Conservation (phyloP, 2,329 filamentous ascomycete genomes). For the Aspergillus sp. region DNA sequence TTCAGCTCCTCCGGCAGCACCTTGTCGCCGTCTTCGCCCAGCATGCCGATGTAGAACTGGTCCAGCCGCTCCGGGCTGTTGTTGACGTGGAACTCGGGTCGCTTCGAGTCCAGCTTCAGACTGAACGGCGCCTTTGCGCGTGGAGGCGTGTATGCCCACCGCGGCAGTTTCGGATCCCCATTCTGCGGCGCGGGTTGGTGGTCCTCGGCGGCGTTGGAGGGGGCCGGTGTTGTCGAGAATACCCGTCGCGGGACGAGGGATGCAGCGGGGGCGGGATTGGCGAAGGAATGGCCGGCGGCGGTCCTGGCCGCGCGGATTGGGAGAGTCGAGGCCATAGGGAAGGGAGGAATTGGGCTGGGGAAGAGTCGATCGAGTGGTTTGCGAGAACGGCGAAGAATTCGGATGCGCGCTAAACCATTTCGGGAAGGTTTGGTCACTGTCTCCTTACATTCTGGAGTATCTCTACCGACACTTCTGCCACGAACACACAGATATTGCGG, state of each 20-base stretch:
- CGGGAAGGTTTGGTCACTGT: too few relatives aligned
- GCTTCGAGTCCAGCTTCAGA: conserved; percentile 25
- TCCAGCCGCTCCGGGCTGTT: conserved; percentile 64
- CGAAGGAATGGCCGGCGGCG: conserved; percentile 20
- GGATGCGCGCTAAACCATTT: neutral
- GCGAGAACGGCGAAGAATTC: conserved; percentile 5
- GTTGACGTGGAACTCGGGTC: conserved; percentile 56
- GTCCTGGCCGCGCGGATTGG: conserved; percentile 33
- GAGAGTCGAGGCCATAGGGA: conserved; percentile 41
- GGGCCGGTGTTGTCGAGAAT: conserved; percentile 17
- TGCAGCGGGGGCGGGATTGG: conserved; percentile 8
- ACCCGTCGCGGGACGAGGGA: conserved; percentile 14
- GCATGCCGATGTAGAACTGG: conserved; percentile 63
- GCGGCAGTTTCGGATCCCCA: conserved; percentile 38
- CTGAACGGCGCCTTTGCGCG: conserved; percentile 59
- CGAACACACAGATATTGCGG: too few relatives aligned
- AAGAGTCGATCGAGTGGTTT: conserved; percentile 6
- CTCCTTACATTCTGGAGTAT: too few relatives aligned
- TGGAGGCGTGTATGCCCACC: conserved; percentile 63
- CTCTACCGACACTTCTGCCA: too few relatives aligned
- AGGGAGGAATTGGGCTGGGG: conserved; percentile 6
- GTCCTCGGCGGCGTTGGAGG: conserved; percentile 7
- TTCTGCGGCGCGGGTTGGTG: conserved; percentile 15
- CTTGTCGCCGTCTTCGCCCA: conserved; percentile 63
- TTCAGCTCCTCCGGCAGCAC: conserved; percentile 84